A percentile compares a stretch with the other conserved stretches of the same genome.
These are phyloP conservation scores for Capniomyces stellatus DNA, from an alignment of 371 early-diverging fungal species.

Conservation along the genomic window DNA sequence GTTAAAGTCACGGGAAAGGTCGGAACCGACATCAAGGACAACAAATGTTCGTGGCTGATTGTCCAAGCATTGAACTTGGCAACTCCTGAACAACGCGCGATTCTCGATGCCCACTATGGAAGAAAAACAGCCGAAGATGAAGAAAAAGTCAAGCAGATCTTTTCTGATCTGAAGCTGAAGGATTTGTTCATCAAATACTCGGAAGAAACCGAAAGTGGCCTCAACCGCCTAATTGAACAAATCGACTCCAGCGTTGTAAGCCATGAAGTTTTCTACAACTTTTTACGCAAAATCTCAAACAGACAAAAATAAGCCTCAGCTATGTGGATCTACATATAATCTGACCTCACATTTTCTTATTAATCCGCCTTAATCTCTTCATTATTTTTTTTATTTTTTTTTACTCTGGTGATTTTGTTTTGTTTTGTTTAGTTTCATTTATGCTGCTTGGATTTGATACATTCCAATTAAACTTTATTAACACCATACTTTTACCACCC, in stretches of 20 bases:
- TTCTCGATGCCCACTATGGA: conserved; percentile 86
- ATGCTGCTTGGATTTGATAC: too few species aligned
- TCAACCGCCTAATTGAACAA: conserved; percentile 42
- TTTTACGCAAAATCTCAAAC: conserved; percentile 87
- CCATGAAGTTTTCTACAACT: conserved; percentile 57
- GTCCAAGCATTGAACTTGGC: conserved; percentile 60
- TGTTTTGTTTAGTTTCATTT: too few species aligned
- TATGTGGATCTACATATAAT: too few species aligned
- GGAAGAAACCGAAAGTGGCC: conserved; percentile 50
- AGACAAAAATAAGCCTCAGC: conserved; percentile 67
- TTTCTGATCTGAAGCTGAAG: conserved; percentile 57
- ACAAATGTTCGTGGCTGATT: conserved; percentile 96
- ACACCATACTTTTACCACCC: too few species aligned
- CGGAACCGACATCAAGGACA: conserved; percentile 95
- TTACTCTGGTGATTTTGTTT: too few species aligned
- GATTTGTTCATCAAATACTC: conserved; percentile 65
- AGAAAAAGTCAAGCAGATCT: conserved; percentile 60
- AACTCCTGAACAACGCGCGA: conserved; percentile 56
- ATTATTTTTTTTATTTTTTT: background rate
- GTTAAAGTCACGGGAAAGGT: conserved; percentile 92
- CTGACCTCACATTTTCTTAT: background rate
- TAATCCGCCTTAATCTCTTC: background rate
- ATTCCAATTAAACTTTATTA: too few species aligned
- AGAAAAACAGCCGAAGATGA: conserved; percentile 55
- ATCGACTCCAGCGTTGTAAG: background rate